Percentiles rank a stretch among this genome's conserved stretches.
Conservation (phyloP, 257 asterid species). For the Ligustrum vulgare region DNA sequence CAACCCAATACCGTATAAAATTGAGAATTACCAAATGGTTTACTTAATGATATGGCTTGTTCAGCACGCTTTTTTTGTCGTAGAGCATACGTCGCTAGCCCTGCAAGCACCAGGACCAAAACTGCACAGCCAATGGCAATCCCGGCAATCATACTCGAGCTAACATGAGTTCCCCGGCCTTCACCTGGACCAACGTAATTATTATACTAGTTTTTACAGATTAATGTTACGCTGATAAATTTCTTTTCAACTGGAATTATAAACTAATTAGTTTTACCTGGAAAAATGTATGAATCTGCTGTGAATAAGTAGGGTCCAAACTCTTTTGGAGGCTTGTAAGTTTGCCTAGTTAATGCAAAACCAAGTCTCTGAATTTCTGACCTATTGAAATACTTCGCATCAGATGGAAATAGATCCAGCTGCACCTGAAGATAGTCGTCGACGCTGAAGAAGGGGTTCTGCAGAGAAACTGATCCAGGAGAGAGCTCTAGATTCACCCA, state of each 20-base stretch:
- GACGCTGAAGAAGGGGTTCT: constrained; percentile 75
- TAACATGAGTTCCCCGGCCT: constrained; percentile 39
- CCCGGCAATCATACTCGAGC: constrained; percentile 57
- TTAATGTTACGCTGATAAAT: background rate
- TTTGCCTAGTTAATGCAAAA: constrained; percentile 76
- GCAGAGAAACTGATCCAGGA: constrained; percentile 80
- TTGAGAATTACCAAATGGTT: constrained; percentile 75
- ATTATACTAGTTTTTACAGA: background rate
- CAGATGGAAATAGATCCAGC: constrained; percentile 69
- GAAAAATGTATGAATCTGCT: constrained; percentile 67
- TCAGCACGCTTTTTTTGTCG: constrained; percentile 84
- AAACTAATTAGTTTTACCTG: constrained; percentile 38
- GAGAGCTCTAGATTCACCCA: constrained; percentile 76
- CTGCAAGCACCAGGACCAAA: constrained; percentile 62
- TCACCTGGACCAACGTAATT: constrained; percentile 43
- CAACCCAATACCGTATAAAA: background rate
- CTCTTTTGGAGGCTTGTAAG: constrained; percentile 84
- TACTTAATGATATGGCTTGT: constrained; percentile 72
- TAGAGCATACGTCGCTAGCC: constrained; percentile 62
- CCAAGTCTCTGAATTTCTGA: constrained; percentile 80
- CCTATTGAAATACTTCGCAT: constrained; percentile 60
- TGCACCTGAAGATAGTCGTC: constrained; percentile 93
- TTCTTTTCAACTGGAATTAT: background rate
- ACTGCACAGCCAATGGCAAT: constrained; percentile 66
- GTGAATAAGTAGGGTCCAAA: constrained; percentile 92